Percentiles rank a stretch among this genome's conserved stretches.
Conservation (phyloP, 257 asterid genomes). For the Solanum verrucosum region DNA sequence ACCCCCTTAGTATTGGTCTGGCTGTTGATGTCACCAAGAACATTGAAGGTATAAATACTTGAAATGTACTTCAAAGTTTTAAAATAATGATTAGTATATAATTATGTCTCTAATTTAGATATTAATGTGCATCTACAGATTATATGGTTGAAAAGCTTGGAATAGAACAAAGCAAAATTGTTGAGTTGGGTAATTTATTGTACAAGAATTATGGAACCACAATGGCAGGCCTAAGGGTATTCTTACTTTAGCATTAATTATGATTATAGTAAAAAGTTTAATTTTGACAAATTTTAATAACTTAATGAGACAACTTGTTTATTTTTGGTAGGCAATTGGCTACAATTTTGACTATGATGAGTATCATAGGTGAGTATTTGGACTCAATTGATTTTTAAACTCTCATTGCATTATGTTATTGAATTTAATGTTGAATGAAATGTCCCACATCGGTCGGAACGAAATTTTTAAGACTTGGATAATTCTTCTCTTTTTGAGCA, state of each 20-base stretch:
- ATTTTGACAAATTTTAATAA: not conserved
- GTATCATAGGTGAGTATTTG: constrained; percentile 50
- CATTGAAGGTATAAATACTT: constrained; percentile 46
- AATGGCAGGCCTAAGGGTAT: constrained; percentile 97
- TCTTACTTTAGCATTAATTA: not conserved
- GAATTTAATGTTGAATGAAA: not conserved
- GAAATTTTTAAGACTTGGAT: not conserved
- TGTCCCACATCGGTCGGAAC: too few species aligned
- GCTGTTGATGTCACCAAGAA: constrained; percentile 50
- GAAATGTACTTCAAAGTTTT: not conserved
- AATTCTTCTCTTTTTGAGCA: not conserved
- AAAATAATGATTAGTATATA: not conserved
- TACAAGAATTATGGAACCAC: constrained; percentile 92
- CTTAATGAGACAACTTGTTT: not conserved
- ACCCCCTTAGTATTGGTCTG: constrained; percentile 77
- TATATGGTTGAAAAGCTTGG: constrained; percentile 77
- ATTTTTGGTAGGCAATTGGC: constrained; percentile 75
- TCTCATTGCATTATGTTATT: not conserved
- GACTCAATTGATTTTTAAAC: not conserved
- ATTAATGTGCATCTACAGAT: constrained; percentile 24
- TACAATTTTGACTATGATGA: constrained; percentile 91
- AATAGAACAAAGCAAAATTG: constrained; percentile 51
- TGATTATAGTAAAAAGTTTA: not conserved
- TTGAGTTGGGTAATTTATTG: constrained; percentile 49
- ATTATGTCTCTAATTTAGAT: not conserved